Evolutionary conservation across 257 asterid genomes (phyloP), one percentile per base, ranked within the genome.

Genomic region (Nicotiana obtusifolia): DNA sequence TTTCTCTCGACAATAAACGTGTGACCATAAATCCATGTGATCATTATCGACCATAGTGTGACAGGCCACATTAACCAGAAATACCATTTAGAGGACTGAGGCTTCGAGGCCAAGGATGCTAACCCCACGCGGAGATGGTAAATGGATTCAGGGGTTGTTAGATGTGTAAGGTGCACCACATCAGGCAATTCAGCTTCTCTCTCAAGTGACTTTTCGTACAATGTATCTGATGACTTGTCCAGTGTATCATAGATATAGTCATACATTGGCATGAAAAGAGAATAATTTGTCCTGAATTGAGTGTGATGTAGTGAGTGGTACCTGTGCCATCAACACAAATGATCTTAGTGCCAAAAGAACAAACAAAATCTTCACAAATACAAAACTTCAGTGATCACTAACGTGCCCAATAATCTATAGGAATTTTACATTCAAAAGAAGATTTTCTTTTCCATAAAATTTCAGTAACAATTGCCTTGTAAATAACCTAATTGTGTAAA

Each of bases 11-110:
- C 91, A 4, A 90, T 64, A 82, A 95, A 90, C 0, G 97, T 88
- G 16, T 88, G 88, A 0, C 97, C 94, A 62, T 86, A 83, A 4
- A 91, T 85, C 91, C 97, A 85, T 28, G 92, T 89, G 78, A 90
- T 53, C 85, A 92, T 67, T 85, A 89, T 83, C 0, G 97, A 90
- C 95, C 95, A 92, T 10, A 91, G 52, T 0, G 98, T 95, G 24
- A 93, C 59, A 0, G 99, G 98, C 99, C 98, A 95, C 91, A 95
- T 86, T 2, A 93, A 61, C 94, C 93, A 87, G 37, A 92, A 20
- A 83, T 91, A 92, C 97, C 97, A 92, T 22, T 59, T 88, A 47
- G 97, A 88, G 10, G 56, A 81, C 47, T 86, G 89, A 52, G 99
- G 99, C 8, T 83, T 84, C 3, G 99, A 86, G 20, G 99, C 98